phyloP scores from a whole-genome alignment of 768 basidiomycete genomes.

The Agaricus subrufescens region DNA sequence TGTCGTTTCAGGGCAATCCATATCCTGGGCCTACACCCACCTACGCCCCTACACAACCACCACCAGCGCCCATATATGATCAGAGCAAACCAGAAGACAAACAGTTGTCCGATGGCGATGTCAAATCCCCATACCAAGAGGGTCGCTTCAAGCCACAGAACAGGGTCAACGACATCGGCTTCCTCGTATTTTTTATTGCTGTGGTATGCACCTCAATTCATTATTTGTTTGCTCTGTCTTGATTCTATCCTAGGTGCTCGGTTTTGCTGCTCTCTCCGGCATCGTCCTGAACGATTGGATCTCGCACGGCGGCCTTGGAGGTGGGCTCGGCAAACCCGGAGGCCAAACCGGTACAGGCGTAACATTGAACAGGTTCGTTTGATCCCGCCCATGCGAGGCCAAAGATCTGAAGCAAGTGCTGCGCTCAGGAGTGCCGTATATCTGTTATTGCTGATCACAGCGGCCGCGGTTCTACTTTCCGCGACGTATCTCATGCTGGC shows the following conservation, averaged over 20 bases:
- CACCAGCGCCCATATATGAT: slow-evolving; percentile 16
- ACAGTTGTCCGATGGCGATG: slow-evolving; percentile 19
- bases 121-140: slow-evolving; percentile 52
- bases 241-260: slow-evolving; percentile 43
- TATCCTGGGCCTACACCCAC: slow-evolving; percentile 36
- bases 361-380: slow-evolving; percentile 60
- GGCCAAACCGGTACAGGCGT: slow-evolving; percentile 49
- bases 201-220: slow-evolving; percentile 37
- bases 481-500: slow-evolving; percentile 63
- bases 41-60: slow-evolving; percentile 29
- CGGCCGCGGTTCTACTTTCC: slow-evolving; percentile 62
- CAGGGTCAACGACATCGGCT: slow-evolving; percentile 66
- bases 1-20: slow-evolving; percentile 23
- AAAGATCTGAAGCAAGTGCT: not conserved
- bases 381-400: not conserved
- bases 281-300: slow-evolving; percentile 62
- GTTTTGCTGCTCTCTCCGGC: slow-evolving; percentile 64
- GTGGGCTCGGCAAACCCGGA: slow-evolving; percentile 63
- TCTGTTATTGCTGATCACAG: slow-evolving; percentile 72
- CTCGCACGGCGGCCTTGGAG: slow-evolving; percentile 61
- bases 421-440: slow-evolving; percentile 60
- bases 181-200: slow-evolving; percentile 67
- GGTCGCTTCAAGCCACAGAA: slow-evolving; percentile 68
- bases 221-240: not conserved
- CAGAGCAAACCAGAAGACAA: slow-evolving; percentile 16